Base-by-base conservation (phyloP, 352 stramenopile species). In the Phytophthora parvispora region DNA sequence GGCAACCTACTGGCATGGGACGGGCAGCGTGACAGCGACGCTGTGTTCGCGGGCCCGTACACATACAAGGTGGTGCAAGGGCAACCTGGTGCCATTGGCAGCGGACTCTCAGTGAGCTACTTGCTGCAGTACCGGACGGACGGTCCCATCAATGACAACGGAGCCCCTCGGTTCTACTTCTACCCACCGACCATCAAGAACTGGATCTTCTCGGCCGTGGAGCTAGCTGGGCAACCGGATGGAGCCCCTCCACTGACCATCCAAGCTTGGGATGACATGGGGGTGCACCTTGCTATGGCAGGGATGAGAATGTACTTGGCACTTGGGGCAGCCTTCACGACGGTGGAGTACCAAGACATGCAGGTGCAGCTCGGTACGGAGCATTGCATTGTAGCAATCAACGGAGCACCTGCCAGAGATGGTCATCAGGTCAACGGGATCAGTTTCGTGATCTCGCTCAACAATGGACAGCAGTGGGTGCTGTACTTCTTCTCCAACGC, bases 161-260 rank as follows among this genome's bases (percentile, higher is more conserved):
- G 76, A 59, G 89, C 85, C n/a, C 83, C 91, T 54, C 87, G 82
- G n/a, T 96, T 89, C 73, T 94, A 94, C 74, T 96, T 88, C 48
- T 94, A 91, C 57, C 80, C 86, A 9, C 78, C 84, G 20, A 88
- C 77, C 18, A 80, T 92, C 56, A 93, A 92, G 68, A 94, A 91
- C 64, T 79, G 88, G 65, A 65, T 89, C 15, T 91, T 96, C 67
- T 87, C 83, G 22, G 80, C 86, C 50, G 50, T 78, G 20, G 84
- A 93, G 58, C 73, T 90, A 25, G 68, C 53, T 1, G 32, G 47
- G 3, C 38, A 60, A 25, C 63, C 57, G 18, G 45, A 53, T 40
- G 22, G 42, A 51, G 31, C 69, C 1, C 48, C 69, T 2, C 48
- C 62, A 1, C 63, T 96, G 28, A 73, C 58, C 28, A 88, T 96